These are phyloP conservation scores for Coleophoma eucalyptorum DNA, from an alignment of 2,329 filamentous ascomycete genomes.

Conservation along the genomic window DNA sequence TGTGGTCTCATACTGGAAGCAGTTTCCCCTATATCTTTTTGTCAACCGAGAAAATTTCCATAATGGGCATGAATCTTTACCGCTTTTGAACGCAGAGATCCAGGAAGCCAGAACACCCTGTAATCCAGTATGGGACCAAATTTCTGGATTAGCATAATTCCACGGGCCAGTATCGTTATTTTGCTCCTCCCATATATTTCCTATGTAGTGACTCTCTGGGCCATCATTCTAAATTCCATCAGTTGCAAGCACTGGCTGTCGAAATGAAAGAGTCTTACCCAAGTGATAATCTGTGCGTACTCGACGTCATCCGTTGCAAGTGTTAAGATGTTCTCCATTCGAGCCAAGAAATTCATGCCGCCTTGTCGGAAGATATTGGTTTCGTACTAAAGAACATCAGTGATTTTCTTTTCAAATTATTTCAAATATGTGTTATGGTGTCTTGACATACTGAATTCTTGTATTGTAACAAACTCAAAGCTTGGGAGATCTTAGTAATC, in stretches of 20 bases:
- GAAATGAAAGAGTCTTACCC: neutral
- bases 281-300: neutral
- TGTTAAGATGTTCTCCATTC: neutral
- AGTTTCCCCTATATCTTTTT: neutral
- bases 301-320: neutral
- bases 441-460: neutral
- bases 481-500: neutral
- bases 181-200: conserved; percentile 26
- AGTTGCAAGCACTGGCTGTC: neutral
- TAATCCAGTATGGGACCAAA: conserved; percentile 24
- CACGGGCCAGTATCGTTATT: conserved; percentile 18
- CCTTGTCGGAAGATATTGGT: neutral
- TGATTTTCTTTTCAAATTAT: neutral
- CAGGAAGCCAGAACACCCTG: conserved; percentile 31
- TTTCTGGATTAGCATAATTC: conserved; percentile 26
- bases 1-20: conserved; percentile 7
- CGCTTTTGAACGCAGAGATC: conserved; percentile 28
- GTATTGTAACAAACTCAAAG: neutral
- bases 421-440: neutral
- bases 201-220: conserved; percentile 33
- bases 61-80: no score
- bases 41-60: no score
- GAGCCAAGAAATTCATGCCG: neutral
- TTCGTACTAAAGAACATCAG: neutral
- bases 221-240: conserved; percentile 25